Base-by-base conservation (phyloP, 192 early-diverging fungal species). In the Chytriomyces sp. region DNA sequence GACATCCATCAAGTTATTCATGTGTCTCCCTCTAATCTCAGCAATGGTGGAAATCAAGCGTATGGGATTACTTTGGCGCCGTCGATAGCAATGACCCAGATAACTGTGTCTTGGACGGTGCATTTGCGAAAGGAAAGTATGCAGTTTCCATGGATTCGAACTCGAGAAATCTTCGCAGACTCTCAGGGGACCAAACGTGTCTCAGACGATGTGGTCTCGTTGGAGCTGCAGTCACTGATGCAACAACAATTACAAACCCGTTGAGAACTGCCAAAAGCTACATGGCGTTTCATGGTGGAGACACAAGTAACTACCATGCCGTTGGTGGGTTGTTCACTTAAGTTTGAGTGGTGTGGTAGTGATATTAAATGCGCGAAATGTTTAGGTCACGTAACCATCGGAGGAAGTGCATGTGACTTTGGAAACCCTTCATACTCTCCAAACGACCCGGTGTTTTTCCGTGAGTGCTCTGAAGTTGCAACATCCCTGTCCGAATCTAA, bases 11-110 rank as follows among this genome's bases (percentile, higher is more conserved):
- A 35, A 2, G 28, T 35, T 35, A 35, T 35, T 35, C 28, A 35
- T 35, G 28, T 35, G 28, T 35, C 28, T 35, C 28, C 28, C 28
- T 35, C 28, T 35, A 35, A 26, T 23, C 16, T 11, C 26, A 64
- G 26, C 48, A 48, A 23, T 69, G 68, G 68, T 50, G 49, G 49
- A 50, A 46, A 18, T 53, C 48, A 9, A 18, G 18, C 45, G 35
- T 69, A 16, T 77, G 67, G 43, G 11, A 26, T 8, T 77, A 68
- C 65, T 69, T 77, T 57, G 75, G 75, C 66, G 47, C 65, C 23
- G 43, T 45, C 11, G 10, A 13, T 5, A 60, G 9, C 9, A 69
- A 18, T 43, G 50, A 57, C n/a, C 47, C 64, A 23, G 75, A 67
- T 47, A 35, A 28, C 50, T 77, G 75, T 57, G 23, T 77, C 20